Evolutionary conservation across 225 moss, liverwort and hornwort genomes (phyloP).

Genomic region (Takakia lepidozioides): DNA sequence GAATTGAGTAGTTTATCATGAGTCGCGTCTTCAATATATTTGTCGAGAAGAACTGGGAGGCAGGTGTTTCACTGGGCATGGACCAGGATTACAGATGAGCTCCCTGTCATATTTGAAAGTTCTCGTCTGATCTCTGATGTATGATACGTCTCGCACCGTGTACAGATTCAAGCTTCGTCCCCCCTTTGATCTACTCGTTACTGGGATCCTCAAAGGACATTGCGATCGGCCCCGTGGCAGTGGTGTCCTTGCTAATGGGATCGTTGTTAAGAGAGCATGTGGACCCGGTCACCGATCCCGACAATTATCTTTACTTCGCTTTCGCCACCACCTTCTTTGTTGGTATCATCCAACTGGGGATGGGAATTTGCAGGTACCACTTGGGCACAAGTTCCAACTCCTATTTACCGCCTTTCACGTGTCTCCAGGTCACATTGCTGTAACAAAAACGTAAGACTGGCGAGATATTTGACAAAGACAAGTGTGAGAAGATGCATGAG

Average conservation of each 20-base stretch:
- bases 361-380: slow-evolving; percentile 65
- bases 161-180: slow-evolving; percentile 77
- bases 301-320: slow-evolving; percentile 30
- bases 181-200: slow-evolving; percentile 40
- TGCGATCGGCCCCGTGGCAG: slow-evolving; percentile 69
- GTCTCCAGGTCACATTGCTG: no score
- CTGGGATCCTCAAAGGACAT: slow-evolving; percentile 59
- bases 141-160: not conserved
- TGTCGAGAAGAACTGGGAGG: no score
- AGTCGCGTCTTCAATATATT: no score
- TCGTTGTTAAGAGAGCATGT: slow-evolving; percentile 43
- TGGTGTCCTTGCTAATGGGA: slow-evolving; percentile 58
- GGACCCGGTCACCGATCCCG: slow-evolving; percentile 15
- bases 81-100: no score
- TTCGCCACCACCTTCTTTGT: slow-evolving; percentile 64
- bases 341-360: slow-evolving; percentile 44
- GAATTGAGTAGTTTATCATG: no score
- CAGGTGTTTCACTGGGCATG: no score
- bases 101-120: no score
- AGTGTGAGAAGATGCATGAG: no score
- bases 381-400: no score
- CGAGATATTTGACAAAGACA: no score
- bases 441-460: no score
- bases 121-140: not conserved
- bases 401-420: no score